A percentile compares a stretch with the other conserved stretches of the same genome.
Evolutionary conservation across 2,329 filamentous ascomycete genomes (phyloP).

Genomic region (Aureobasidium melanogenum): DNA sequence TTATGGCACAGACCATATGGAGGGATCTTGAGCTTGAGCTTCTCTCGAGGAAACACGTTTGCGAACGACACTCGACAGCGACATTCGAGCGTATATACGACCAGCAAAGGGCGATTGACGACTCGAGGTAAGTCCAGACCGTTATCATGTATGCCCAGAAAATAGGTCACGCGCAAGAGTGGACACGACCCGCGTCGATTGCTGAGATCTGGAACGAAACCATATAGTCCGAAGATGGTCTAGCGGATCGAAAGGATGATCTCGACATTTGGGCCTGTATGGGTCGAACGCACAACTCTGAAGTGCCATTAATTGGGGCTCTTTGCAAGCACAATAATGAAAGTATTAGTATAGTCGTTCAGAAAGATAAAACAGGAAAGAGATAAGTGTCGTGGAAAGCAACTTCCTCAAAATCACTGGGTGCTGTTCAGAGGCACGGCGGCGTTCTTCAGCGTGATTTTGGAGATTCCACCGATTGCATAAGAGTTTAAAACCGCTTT

Average conservation of each 20-base stretch:
- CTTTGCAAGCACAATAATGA: background rate
- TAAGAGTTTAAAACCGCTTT: background rate
- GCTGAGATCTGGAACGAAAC: background rate
- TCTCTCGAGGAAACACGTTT: background rate
- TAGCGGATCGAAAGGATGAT: background rate
- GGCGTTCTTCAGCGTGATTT: background rate
- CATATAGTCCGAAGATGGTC: background rate
- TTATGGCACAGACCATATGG: background rate
- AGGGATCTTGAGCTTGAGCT: slow-evolving; percentile 8
- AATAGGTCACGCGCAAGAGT: background rate
- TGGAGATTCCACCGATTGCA: background rate
- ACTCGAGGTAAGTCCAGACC: background rate
- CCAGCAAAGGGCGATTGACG: background rate
- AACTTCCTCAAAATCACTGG: background rate
- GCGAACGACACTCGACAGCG: background rate
- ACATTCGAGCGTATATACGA: background rate
- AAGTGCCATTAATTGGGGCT: background rate
- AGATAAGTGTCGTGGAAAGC: background rate
- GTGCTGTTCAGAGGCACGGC: background rate
- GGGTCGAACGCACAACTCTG: background rate
- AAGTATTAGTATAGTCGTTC: background rate
- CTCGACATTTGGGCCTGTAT: background rate
- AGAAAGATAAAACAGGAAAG: background rate
- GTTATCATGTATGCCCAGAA: background rate
- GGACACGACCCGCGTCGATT: background rate